Conservation (phyloP, 1,284 basidiomycete species). For the Rhodotorula sp. region DNA sequence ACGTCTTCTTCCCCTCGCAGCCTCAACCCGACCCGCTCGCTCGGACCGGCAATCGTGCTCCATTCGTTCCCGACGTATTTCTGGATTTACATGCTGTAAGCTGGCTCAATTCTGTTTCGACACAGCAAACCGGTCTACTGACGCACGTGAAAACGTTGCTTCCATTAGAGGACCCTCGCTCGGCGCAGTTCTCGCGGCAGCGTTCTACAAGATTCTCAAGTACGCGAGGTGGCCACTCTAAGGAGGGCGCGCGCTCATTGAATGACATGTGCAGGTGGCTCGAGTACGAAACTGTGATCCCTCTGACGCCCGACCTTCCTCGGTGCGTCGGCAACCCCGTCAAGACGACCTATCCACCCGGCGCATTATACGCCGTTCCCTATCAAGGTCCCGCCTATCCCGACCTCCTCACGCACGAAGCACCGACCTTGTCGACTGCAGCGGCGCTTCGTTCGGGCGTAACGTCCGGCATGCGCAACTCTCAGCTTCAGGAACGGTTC, state of each 20-base stretch:
- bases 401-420: background rate
- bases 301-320: background rate
- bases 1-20: background rate
- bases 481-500: constrained; percentile 1
- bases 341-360: background rate
- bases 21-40: constrained; percentile 50
- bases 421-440: background rate
- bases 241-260: too few relatives aligned
- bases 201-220: constrained; percentile 54
- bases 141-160: constrained; percentile 42
- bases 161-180: constrained; percentile 57
- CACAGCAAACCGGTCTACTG: too few relatives aligned
- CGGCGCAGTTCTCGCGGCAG: constrained; percentile 61
- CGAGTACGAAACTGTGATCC: constrained; percentile 30
- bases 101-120: background rate
- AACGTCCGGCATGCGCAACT: background rate
- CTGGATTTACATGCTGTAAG: constrained; percentile 10
- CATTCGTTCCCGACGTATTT: constrained; percentile 59
- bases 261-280: constrained; percentile 2
- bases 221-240: too few relatives aligned
- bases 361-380: too few relatives aligned
- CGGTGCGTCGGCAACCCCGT: background rate
- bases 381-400: constrained; percentile 9
- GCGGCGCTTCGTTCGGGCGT: background rate
- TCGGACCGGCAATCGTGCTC: constrained; percentile 69